Base-by-base conservation (phyloP, 2,329 filamentous ascomycete genomes). In the Cyclaneusma minus region DNA sequence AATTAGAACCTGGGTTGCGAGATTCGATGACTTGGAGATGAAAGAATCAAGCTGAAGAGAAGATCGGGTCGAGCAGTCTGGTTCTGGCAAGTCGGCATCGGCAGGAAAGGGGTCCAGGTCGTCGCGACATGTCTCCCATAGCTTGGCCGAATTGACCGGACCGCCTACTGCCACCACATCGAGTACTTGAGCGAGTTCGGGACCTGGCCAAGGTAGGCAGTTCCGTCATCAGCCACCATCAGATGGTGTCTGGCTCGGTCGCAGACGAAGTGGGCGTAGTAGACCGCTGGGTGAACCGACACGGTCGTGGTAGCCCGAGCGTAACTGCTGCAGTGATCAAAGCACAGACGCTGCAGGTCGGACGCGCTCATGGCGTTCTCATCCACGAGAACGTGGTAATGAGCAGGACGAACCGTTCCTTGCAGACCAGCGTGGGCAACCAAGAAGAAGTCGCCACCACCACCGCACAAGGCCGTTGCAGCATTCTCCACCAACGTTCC, bases 401-500 rank as follows among this genome's bases (percentile, higher is more conserved):
- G 83, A 0, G 79, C 80, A 0, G 83, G 79, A 0, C 78, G 67
- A 0, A 80, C 79, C 0, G 83, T 92, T 2, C 82, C 82, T 45
- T 87, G 69, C 6, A 91, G 54, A 0, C 76, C 78, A 11, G 68
- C 62, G 43, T 92, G 83, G 0, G 83, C 75, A 16, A 82, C 73
- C 2, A 91, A 56, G 55, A 69, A 91, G 48, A 89, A 89, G 47
- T 91, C 81, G 63, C 77, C 85, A 41, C 72, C 66, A 1, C 68
- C 62, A 4, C 67, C 67, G n/a, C n/a, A n/a, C n/a, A n/a, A n/a
- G 44, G 73, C 66, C 0, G 79, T 85, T 30, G 91, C 64, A 16
- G 77, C 79, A 17, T 81, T 74, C 47, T 89, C 82, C 22, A 91
- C 79, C 0, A 91, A 64, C 1, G 81, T 89, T 15, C 83, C 83